Conservation (phyloP, 1,284 basidiomycete species). For the Jaminaea rosea region DNA sequence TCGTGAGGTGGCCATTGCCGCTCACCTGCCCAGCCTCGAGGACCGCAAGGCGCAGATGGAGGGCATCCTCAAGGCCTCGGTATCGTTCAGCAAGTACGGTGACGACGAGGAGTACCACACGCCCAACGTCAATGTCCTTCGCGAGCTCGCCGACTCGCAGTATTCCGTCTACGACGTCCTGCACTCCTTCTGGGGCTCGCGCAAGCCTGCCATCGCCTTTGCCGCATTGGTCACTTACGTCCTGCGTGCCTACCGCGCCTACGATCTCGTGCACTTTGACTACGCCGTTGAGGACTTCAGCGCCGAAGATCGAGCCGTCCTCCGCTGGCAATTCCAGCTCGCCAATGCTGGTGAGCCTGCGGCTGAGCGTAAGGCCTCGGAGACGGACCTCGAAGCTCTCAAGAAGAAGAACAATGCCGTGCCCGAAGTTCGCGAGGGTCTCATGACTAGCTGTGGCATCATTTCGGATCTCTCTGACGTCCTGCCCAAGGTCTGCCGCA, state of each 20-base stretch:
- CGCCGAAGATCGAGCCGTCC: conserved; percentile 51
- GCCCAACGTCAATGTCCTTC: conserved; percentile 75
- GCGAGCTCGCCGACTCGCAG: conserved; percentile 88
- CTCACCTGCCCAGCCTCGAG: conserved; percentile 92
- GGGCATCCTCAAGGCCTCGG: conserved; percentile 76
- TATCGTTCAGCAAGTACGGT: conserved; percentile 69
- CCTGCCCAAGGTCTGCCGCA: conserved; percentile 32
- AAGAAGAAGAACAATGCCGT: conserved; percentile 18
- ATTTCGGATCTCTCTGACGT: conserved; percentile 30
- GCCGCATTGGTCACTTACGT: conserved; percentile 95
- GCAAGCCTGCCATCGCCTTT: conserved; percentile 62
- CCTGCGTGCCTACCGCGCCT: conserved; percentile 88
- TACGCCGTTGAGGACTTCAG: conserved; percentile 66
- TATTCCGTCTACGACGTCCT: conserved; percentile 97
- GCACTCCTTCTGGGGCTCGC: conserved; percentile 75
- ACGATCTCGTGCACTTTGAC: conserved; percentile 81
- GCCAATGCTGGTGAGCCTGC: conserved; percentile 55
- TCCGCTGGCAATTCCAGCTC: conserved; percentile 49
- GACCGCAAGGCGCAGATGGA: conserved; percentile 92
- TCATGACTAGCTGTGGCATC: conserved; percentile 41
- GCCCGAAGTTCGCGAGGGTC: conserved; percentile 37
- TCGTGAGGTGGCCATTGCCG: conserved; percentile 89
- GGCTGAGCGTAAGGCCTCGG: conserved; percentile 40
- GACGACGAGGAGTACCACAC: conserved; percentile 58
- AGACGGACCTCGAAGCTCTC: conserved; percentile 37